Conservation (phyloP, 345 rosid species). For the Corymbia maculata region DNA sequence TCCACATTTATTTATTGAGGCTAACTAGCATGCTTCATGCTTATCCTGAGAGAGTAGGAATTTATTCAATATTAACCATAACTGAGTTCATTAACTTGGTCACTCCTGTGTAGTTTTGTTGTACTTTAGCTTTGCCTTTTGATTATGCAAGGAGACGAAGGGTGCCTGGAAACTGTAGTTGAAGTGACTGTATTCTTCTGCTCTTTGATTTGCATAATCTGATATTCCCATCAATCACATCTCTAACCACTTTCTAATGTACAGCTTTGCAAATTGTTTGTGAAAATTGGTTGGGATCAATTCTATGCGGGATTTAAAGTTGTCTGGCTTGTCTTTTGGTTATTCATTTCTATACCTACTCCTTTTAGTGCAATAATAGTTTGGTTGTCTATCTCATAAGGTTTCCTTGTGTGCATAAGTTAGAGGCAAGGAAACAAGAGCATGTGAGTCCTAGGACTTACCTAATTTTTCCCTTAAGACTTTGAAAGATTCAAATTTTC, state of each 20-base stretch:
- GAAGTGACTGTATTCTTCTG: neutral
- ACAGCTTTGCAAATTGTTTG: neutral
- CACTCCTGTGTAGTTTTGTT: neutral
- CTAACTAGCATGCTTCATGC: neutral
- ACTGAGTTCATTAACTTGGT: neutral
- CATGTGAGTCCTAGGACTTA: neutral
- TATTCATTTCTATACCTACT: neutral
- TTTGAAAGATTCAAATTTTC: neutral
- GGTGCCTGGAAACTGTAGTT: neutral
- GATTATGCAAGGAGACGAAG: neutral
- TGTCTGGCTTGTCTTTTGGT: neutral
- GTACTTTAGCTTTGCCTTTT: neutral
- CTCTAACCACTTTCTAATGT: neutral
- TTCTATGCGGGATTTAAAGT: neutral
- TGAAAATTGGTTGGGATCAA: neutral
- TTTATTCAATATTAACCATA: neutral
- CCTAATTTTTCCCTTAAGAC: neutral
- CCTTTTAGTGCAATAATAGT: neutral
- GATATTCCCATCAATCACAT: neutral
- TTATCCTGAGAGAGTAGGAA: neutral
- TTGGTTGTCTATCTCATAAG: neutral
- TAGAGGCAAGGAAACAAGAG: neutral
- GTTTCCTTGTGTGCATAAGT: neutral
- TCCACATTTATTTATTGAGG: neutral
- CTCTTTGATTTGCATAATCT: neutral